Conservation (phyloP, 768 basidiomycete species). For the Clathrus columnatus region DNA sequence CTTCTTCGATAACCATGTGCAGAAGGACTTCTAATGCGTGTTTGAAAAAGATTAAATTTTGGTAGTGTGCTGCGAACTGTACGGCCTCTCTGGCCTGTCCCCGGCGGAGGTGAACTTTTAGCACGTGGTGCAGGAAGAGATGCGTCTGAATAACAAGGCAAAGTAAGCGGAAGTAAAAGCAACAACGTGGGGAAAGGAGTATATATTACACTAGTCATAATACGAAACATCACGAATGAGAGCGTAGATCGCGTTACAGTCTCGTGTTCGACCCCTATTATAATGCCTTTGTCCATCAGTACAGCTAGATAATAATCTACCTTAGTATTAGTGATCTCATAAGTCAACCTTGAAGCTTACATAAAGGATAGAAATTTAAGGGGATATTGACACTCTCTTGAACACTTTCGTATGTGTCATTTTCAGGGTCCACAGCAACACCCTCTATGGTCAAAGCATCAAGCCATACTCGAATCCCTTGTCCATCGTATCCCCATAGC, state of each 20-base stretch:
- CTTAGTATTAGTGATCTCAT: neutral
- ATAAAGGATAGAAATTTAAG: conserved; percentile 91
- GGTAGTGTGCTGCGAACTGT: conserved; percentile 76
- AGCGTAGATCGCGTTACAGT: conserved; percentile 63
- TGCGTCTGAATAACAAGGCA: conserved; percentile 52
- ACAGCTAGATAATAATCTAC: conserved; percentile 52
- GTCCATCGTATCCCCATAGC: conserved; percentile 93
- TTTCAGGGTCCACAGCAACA: conserved; percentile 24
- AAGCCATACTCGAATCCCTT: conserved; percentile 85
- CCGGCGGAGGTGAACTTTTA: conserved; percentile 71
- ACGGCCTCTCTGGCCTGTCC: conserved; percentile 68
- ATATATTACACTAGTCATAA: conserved; percentile 72
- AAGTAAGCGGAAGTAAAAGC: conserved; percentile 2
- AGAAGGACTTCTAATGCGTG: conserved; percentile 93
- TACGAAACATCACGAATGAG: conserved; percentile 85
- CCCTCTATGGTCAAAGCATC: conserved; percentile 88
- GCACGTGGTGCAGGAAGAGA: conserved; percentile 86
- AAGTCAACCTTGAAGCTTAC: conserved; percentile 35
- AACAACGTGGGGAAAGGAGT: neutral
- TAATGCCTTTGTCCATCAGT: conserved; percentile 98
- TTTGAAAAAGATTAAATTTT: conserved; percentile 82
- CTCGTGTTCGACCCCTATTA: conserved; percentile 93
- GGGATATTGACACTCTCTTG: conserved; percentile 91
- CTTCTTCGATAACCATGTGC: conserved; percentile 87
- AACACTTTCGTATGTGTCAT: conserved; percentile 44